Percentiles rank a stretch among this genome's conserved stretches.
Evolutionary conservation across 164 flowering plant genomes (phyloP).

Genomic region (Cinnamomum chago): DNA sequence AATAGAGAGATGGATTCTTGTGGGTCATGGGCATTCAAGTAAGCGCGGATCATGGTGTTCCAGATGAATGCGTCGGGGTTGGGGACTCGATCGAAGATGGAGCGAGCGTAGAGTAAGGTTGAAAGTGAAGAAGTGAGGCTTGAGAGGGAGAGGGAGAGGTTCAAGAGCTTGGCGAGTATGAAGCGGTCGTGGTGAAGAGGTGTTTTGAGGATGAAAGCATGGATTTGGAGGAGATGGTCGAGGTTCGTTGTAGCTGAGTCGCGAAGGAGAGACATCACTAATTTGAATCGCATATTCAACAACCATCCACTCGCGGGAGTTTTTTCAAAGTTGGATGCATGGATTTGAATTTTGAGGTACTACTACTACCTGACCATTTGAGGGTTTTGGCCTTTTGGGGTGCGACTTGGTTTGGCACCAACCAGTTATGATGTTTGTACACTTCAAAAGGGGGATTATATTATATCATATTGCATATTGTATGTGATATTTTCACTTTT

Average conservation of each 20-base stretch:
- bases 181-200: slow-evolving; percentile 25
- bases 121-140: not conserved
- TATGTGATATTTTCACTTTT: no score
- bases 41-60: slow-evolving; percentile 41
- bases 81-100: slow-evolving; percentile 21
- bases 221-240: slow-evolving; percentile 23
- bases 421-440: no score
- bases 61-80: slow-evolving; percentile 29
- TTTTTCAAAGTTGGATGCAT: no score
- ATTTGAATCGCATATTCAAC: not conserved
- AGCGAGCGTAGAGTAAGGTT: slow-evolving; percentile 22
- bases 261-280: slow-evolving; percentile 9
- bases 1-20: slow-evolving; percentile 27
- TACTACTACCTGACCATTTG: no score
- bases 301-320: no score
- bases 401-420: no score
- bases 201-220: slow-evolving; percentile 33
- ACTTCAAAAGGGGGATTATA: no score
- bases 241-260: not conserved
- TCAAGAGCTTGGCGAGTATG: slow-evolving; percentile 26
- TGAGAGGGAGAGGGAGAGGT: slow-evolving; percentile 4
- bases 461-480: no score
- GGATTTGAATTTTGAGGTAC: no score
- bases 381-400: no score
- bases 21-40: slow-evolving; percentile 25